These are phyloP conservation scores for Tolypocladium album DNA, from an alignment of 2,329 filamentous ascomycete species.

Conservation along the genomic window DNA sequence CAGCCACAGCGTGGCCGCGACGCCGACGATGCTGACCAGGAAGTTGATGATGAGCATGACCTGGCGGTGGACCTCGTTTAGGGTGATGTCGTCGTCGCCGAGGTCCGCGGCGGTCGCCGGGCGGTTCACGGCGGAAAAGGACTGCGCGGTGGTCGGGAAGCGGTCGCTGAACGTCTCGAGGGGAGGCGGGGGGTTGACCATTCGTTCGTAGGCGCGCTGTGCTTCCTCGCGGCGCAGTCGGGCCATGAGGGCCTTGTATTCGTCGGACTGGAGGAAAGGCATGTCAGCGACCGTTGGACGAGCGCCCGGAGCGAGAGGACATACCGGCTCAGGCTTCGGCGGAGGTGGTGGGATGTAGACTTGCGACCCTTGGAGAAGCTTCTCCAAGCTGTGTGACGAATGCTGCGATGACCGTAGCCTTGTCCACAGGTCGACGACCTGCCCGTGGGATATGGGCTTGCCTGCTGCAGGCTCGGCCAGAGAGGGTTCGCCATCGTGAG, in stretches of 20 bases:
- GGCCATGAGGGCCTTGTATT: constrained; percentile 83
- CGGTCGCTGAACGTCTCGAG: constrained; percentile 49
- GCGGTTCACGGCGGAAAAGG: constrained; percentile 44
- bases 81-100: constrained; percentile 54
- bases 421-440: constrained; percentile 54
- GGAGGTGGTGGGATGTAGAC: constrained; percentile 73
- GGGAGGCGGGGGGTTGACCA: constrained; percentile 52
- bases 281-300: constrained; percentile 4
- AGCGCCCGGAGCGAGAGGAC: constrained; percentile 13
- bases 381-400: constrained; percentile 46
- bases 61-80: constrained; percentile 68
- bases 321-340: constrained; percentile 66
- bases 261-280: constrained; percentile 44
- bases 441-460: constrained; percentile 60
- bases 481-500: constrained; percentile 31
- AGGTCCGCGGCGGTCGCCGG: constrained; percentile 33
- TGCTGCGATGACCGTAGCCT: constrained; percentile 28
- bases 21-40: constrained; percentile 72
- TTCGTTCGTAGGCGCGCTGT: constrained; percentile 67
- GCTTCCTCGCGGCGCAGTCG: constrained; percentile 76
- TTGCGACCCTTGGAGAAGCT: constrained; percentile 58
- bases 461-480: constrained; percentile 42
- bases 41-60: constrained; percentile 83
- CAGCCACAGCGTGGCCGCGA: constrained; percentile 69
- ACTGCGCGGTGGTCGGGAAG: constrained; percentile 43